Evolutionary conservation across 164 flowering plant species (phyloP).

Genomic region (Echeveria elegans): DNA sequence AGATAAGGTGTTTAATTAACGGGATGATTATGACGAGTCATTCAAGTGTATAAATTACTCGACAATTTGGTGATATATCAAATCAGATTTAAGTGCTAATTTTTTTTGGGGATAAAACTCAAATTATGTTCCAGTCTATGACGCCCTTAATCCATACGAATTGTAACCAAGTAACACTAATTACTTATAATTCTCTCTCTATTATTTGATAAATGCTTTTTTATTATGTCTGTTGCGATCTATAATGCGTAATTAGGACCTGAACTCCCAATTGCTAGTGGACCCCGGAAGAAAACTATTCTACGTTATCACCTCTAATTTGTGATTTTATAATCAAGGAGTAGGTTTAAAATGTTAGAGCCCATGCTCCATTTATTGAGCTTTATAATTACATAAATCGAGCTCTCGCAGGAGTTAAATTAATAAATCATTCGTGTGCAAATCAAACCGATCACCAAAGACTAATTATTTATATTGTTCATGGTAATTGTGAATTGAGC

Average conservation of each 20-base stretch:
- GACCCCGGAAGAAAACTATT: not conserved
- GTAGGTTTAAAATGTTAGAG: not conserved
- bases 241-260: not conserved
- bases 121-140: too few relatives aligned
- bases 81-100: too few relatives aligned
- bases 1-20: not conserved
- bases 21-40: not conserved
- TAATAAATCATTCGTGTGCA: conserved; percentile 3
- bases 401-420: too few relatives aligned
- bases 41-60: not conserved
- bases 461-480: too few relatives aligned
- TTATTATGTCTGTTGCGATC: too few relatives aligned
- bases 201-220: too few relatives aligned
- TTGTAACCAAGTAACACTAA: too few relatives aligned
- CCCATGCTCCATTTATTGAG: not conserved
- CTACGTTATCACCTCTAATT: not conserved
- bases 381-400: not conserved
- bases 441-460: not conserved
- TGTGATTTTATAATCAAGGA: not conserved
- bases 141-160: too few relatives aligned
- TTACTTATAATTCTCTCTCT: too few relatives aligned
- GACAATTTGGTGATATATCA: not conserved
- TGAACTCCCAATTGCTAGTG: not conserved
- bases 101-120: too few relatives aligned
- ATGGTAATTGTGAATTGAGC: too few relatives aligned